Evolutionary conservation across 106 monocot genomes (phyloP).

Genomic region (Acorus gramineus): DNA sequence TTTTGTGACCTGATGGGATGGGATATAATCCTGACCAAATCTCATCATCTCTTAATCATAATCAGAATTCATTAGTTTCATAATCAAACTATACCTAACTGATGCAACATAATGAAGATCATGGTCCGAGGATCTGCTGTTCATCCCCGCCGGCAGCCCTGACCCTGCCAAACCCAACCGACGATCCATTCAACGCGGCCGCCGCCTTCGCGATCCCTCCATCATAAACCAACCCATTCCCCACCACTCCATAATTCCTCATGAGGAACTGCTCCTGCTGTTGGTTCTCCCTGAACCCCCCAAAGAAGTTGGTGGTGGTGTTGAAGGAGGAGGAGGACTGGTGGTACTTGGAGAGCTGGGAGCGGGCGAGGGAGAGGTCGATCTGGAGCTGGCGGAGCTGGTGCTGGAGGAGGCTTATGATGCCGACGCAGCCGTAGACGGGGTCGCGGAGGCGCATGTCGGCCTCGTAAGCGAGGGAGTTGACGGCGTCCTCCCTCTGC

Average conservation of each 20-base stretch:
- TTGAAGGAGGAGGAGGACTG: slow-evolving; percentile 7
- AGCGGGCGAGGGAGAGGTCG: slow-evolving; percentile 47
- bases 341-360: slow-evolving; percentile 67
- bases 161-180: slow-evolving; percentile 9
- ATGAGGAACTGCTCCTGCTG: slow-evolving; percentile 15
- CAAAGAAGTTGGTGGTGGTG: neutral
- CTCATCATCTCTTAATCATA: no score
- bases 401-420: slow-evolving; percentile 82
- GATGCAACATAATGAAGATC: no score
- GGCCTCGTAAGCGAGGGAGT: slow-evolving; percentile 86
- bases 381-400: slow-evolving; percentile 72
- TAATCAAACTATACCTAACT: no score
- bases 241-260: slow-evolving; percentile 19
- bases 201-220: slow-evolving; percentile 15
- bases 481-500: slow-evolving; percentile 83
- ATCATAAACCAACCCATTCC: slow-evolving; percentile 19
- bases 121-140: slow-evolving; percentile 21
- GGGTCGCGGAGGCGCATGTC: slow-evolving; percentile 84
- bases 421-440: slow-evolving; percentile 83
- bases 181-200: slow-evolving; percentile 19
- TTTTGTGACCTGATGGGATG: no score
- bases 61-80: no score
- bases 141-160: slow-evolving; percentile 37
- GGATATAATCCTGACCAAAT: no score
- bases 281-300: neutral